Conservation (phyloP, 2,329 filamentous ascomycete species). For the Akanthomyces dipterigenus region DNA sequence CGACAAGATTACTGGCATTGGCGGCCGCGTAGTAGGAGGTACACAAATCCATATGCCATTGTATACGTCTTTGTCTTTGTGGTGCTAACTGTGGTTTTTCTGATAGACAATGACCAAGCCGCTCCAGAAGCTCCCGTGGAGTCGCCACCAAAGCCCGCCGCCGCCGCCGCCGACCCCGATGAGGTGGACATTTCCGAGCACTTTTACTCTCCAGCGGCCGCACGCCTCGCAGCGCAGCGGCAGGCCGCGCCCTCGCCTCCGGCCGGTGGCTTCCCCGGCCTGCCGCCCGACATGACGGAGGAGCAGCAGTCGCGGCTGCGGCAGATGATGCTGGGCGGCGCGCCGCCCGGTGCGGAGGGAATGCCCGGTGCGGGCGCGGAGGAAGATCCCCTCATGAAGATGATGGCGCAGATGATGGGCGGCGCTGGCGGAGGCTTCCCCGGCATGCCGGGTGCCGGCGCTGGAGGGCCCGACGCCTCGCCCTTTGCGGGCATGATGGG, state of each 20-base stretch:
- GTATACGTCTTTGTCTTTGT: not conserved
- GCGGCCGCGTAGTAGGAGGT: conserved; percentile 34
- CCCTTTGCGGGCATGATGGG: conserved; percentile 38
- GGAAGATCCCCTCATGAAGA: conserved; percentile 40
- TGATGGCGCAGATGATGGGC: conserved; percentile 67
- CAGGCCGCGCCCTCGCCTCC: conserved; percentile 3
- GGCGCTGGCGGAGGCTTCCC: conserved; percentile 26
- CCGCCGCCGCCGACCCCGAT: conserved; percentile 53
- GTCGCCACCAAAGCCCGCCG: conserved; percentile 23
- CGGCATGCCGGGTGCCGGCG: conserved; percentile 30
- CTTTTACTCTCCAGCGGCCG: conserved; percentile 51
- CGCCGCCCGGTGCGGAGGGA: conserved; percentile 33
- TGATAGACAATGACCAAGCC: conserved; percentile 19
- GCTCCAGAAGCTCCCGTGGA: conserved; percentile 27
- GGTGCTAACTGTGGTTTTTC: not conserved
- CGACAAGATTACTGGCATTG: conserved; percentile 68
- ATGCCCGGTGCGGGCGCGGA: conserved; percentile 15
- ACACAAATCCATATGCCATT: not conserved
- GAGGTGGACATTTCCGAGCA: conserved; percentile 76
- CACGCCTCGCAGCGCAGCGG: conserved; percentile 10
- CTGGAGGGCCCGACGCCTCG: conserved; percentile 21
- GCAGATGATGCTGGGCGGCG: conserved; percentile 54
- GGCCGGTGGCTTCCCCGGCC: conserved; percentile 26
- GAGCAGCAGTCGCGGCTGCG: conserved; percentile 55
- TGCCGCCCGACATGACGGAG: conserved; percentile 36